Percentiles rank a stretch among this genome's conserved stretches.
Evolutionary conservation across 768 basidiomycete genomes (phyloP).

Genomic region (Neoboletus brunneissimus): DNA sequence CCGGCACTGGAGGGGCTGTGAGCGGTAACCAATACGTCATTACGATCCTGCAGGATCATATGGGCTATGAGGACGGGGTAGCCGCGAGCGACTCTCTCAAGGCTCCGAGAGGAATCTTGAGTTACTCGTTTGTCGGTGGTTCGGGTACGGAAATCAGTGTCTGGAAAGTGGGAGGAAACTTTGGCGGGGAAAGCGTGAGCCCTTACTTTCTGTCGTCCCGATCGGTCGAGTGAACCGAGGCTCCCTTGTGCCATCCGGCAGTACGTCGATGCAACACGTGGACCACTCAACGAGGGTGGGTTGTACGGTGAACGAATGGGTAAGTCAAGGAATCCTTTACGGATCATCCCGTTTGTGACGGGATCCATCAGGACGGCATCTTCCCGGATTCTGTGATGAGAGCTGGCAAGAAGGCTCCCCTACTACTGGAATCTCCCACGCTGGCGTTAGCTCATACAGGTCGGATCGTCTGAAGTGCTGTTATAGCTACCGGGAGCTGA

Average conservation of each 20-base stretch:
- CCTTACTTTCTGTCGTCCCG: neutral
- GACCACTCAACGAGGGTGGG: constrained; percentile 61
- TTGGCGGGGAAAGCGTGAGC: constrained; percentile 46
- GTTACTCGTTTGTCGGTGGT: constrained; percentile 45
- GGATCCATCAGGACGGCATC: constrained; percentile 44
- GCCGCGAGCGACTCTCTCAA: constrained; percentile 47
- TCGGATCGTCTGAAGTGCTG: constrained; percentile 6
- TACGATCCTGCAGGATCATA: constrained; percentile 54
- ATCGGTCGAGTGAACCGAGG: neutral
- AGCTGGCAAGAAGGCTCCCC: constrained; percentile 44
- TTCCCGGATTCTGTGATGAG: constrained; percentile 52
- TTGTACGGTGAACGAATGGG: constrained; percentile 53
- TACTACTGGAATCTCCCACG: constrained; percentile 38
- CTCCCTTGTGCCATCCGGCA: constrained; percentile 11
- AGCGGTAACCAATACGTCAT: constrained; percentile 39
- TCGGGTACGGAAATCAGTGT: constrained; percentile 33
- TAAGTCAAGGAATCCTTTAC: neutral
- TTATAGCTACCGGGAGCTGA: neutral
- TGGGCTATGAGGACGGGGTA: constrained; percentile 47
- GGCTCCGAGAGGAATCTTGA: constrained; percentile 45
- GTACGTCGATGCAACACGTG: constrained; percentile 49
- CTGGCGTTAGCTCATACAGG: constrained; percentile 52
- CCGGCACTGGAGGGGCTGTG: neutral
- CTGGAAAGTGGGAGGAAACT: constrained; percentile 53
- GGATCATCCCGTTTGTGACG: constrained; percentile 1